Evolutionary conservation across 495 filamentous ascomycete genomes (phyloP).

Genomic region (Podospora pseudopauciseta): DNA sequence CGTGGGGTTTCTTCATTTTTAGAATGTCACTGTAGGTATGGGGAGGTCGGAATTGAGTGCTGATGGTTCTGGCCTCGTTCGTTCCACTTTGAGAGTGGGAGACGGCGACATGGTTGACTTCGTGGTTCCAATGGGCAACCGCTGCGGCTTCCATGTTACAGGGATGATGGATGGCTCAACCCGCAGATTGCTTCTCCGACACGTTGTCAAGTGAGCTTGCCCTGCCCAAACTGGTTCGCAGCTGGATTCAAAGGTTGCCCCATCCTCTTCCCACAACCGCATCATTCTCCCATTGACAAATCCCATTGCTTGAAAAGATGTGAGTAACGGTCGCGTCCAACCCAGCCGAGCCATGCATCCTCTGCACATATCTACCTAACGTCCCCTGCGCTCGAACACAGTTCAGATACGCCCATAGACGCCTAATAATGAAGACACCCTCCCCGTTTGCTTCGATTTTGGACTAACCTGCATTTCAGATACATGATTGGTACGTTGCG

Average conservation of each 20-base stretch:
- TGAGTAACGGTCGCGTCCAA: slow-evolving; percentile 25
- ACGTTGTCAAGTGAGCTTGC: slow-evolving; percentile 33
- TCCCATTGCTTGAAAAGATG: slow-evolving; percentile 7
- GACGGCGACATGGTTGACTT: slow-evolving; percentile 18
- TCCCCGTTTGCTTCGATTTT: not conserved
- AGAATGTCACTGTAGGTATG: not conserved
- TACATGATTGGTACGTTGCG: not conserved
- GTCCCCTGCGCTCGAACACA: slow-evolving; percentile 21
- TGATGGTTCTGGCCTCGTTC: slow-evolving; percentile 15
- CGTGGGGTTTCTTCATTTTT: not conserved
- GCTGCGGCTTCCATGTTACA: slow-evolving; percentile 2
- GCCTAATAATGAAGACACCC: slow-evolving; percentile 5
- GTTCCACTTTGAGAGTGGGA: slow-evolving; percentile 14
- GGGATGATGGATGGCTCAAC: slow-evolving; percentile 16
- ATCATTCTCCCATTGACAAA: slow-evolving; percentile 25
- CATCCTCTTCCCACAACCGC: slow-evolving; percentile 18
- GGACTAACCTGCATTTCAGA: not conserved
- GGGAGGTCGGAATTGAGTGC: not conserved
- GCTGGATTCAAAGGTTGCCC: slow-evolving; percentile 24
- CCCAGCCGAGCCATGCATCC: slow-evolving; percentile 20
- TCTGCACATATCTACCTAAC: slow-evolving; percentile 33
- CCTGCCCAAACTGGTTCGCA: slow-evolving; percentile 4
- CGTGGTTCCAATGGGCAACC: slow-evolving; percentile 32
- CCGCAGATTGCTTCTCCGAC: slow-evolving; percentile 23
- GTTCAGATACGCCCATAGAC: slow-evolving; percentile 8